Conservation (phyloP, 768 basidiomycete species). For the Vararia minispora region DNA sequence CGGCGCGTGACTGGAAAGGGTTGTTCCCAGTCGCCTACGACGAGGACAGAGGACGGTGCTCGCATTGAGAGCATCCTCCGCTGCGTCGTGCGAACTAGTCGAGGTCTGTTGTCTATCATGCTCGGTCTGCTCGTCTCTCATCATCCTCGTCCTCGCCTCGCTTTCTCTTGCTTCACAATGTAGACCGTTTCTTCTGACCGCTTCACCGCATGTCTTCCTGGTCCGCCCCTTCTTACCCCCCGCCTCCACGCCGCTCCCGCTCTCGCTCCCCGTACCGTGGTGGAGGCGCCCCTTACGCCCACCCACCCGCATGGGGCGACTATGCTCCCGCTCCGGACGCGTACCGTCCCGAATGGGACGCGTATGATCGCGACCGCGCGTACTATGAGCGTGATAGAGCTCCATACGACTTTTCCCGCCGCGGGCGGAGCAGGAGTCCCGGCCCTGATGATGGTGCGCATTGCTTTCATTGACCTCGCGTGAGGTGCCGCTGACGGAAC, state of each 20-base stretch:
- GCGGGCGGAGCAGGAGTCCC: conserved; percentile 73
- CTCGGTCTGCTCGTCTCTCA: conserved; percentile 74
- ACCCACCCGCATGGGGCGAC: conserved; percentile 42
- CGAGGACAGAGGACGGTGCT: no score
- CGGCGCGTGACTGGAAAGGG: no score
- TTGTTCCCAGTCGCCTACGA: no score
- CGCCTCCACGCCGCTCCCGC: conserved; percentile 66
- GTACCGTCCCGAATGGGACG: conserved; percentile 58
- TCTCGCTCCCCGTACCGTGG: conserved; percentile 64
- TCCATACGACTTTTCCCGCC: conserved; percentile 55
- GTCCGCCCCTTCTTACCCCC: conserved; percentile 60
- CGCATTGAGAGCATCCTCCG: no score
- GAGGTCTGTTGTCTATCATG: conserved; percentile 94
- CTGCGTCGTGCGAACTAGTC: no score
- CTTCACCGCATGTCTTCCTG: conserved; percentile 78
- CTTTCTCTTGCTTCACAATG: conserved; percentile 42
- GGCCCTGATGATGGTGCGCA: conserved; percentile 51
- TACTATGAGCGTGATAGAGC: conserved; percentile 67
- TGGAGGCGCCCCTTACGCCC: conserved; percentile 39
- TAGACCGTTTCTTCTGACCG: conserved; percentile 43
- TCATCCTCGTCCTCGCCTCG: conserved; percentile 44
- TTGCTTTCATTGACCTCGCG: conserved; percentile 1
- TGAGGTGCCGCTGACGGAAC: no score
- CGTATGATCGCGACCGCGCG: conserved; percentile 60
- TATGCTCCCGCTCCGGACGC: conserved; percentile 45